Evolutionary conservation across 257 asterid species (phyloP).

Genomic region (Coffea canephora): DNA sequence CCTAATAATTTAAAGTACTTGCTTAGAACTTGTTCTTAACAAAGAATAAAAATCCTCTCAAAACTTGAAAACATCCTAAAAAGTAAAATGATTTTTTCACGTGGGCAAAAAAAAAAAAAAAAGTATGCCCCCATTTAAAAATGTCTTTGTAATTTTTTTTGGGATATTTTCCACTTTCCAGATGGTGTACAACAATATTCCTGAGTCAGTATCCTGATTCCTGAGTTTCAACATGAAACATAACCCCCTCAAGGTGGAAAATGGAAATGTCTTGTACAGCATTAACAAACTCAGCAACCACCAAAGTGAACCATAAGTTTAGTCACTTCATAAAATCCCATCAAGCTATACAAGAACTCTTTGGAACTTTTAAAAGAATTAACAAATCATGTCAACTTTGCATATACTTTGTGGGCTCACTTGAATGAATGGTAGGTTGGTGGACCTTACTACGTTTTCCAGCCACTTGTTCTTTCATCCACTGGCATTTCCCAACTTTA

Average conservation of each 20-base stretch:
- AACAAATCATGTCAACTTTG: constrained; percentile 35
- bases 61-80: no score
- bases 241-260: background rate
- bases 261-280: background rate
- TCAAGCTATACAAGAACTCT: constrained; percentile 10
- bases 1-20: no score
- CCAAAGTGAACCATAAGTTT: background rate
- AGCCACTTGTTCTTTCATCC: constrained; percentile 42
- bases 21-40: no score
- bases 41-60: no score
- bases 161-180: background rate
- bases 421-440: constrained; percentile 39
- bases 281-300: background rate
- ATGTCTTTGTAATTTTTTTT: no score
- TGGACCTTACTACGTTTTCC: constrained; percentile 31
- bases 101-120: no score
- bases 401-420: constrained; percentile 25
- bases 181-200: no score
- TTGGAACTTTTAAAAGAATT: constrained; percentile 23
- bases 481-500: constrained; percentile 21
- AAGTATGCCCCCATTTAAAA: no score
- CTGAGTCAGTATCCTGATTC: background rate
- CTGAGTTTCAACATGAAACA: background rate
- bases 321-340: background rate
- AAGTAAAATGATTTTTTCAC: no score